A percentile compares a stretch with the other conserved stretches of the same genome.
Conservation (phyloP, 768 basidiomycete genomes). For the Vishniacozyma victoriae region DNA sequence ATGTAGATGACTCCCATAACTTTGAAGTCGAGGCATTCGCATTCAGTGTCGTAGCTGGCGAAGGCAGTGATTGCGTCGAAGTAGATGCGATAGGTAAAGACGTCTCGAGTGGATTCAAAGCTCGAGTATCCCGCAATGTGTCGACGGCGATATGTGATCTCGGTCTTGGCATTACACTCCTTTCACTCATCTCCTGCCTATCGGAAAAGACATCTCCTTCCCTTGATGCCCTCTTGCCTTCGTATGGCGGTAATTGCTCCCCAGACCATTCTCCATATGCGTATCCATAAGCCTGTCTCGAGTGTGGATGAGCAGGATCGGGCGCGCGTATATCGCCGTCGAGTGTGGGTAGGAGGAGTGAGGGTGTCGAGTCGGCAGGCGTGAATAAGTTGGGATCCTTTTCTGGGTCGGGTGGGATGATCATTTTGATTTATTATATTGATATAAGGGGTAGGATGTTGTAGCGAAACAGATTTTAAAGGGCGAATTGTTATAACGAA, state of each 20-base stretch:
- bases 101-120: too few species aligned
- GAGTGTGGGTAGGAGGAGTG: slow-evolving; percentile 13
- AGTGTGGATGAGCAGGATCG: slow-evolving; percentile 11
- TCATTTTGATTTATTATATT: slow-evolving; percentile 24
- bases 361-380: slow-evolving; percentile 20
- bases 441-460: background rate
- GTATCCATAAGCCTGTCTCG: slow-evolving; percentile 11
- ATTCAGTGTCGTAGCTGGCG: slow-evolving; percentile 1
- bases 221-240: slow-evolving; percentile 3
- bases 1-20: slow-evolving; percentile 20
- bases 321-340: background rate
- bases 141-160: too few species aligned
- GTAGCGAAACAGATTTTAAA: background rate
- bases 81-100: slow-evolving; percentile 6
- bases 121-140: too few species aligned
- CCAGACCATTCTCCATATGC: slow-evolving; percentile 9
- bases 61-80: background rate
- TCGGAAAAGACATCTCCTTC: too few species aligned
- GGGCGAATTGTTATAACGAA: background rate
- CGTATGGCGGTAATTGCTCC: slow-evolving; percentile 35
- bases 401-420: slow-evolving; percentile 45
- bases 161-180: background rate
- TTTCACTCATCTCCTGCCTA: background rate
- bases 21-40: slow-evolving; percentile 13
- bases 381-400: slow-evolving; percentile 35